Base-by-base conservation (phyloP, 2,329 filamentous ascomycete species). In the Arthrobotrys sphaeroides region DNA sequence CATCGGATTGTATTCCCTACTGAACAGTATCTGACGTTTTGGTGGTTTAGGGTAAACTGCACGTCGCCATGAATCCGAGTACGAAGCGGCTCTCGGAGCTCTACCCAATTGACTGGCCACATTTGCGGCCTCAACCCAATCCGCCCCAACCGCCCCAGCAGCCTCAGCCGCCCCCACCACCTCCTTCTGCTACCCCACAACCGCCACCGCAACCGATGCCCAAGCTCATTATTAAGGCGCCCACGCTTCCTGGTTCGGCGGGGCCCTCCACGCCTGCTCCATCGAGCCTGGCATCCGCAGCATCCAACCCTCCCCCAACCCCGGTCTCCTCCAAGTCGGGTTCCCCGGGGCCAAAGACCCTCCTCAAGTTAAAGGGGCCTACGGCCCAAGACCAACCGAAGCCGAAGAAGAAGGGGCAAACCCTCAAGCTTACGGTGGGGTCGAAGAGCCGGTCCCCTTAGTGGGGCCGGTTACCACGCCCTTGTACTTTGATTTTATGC, bases 41-140 rank as follows among this genome's bases (percentile, higher is more conserved):
- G 22, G 38, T 68, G 36, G 45, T 12, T 59, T 55, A 80, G 74
- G 77, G 78, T 77, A 74, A 80, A 42, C 45, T 80, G 61, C 60
- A 75, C 28, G 75, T 79, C 55, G 79, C 74, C 59, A 78, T 73
- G 73, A 77, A 68, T 55, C 75, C 59, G 20, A 76, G 20, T 22
- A 73, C 62, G 22, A 72, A 61, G 26, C 47, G 45, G 22, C 73
- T 68, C 45, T 62, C 22, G 16, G 68, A 68, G 24, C 12, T 73
- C 1, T 51, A 64, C 38, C 67, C 74, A 42, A 61, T 68, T 16
- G 68, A 70, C 18, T 77, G 62, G 68, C 74, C 74, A 3, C 67
- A 68, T 31, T 31, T 68, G 18, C 60, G 49, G 16, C 59, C 73
- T 9, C 65, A 53, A 42, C 49, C 73, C 13, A 43, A 40, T 12